These are phyloP conservation scores for Panaeolus cyanescens DNA, from an alignment of 768 basidiomycete species.

Conservation along the genomic window DNA sequence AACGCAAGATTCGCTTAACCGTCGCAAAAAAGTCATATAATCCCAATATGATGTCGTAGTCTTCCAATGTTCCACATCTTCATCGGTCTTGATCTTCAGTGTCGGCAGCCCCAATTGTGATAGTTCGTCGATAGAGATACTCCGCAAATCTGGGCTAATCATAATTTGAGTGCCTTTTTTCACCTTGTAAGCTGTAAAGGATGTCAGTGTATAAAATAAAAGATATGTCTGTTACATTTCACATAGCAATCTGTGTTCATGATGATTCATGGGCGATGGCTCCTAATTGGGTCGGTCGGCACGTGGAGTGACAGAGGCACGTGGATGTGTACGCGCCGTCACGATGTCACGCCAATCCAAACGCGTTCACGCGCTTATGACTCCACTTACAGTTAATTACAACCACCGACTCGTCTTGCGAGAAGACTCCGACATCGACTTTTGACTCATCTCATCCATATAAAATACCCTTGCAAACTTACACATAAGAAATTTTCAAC, in stretches of 20 bases:
- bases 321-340: too few relatives aligned
- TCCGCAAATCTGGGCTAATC: conserved; percentile 24
- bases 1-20: conserved; percentile 77
- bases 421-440: background rate
- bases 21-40: conserved; percentile 73
- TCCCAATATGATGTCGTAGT: conserved; percentile 69
- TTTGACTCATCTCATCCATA: background rate
- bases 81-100: conserved; percentile 69
- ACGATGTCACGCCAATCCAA: background rate
- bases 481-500: background rate
- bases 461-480: background rate
- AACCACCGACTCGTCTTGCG: background rate
- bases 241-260: background rate
- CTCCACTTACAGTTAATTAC: background rate
- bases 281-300: background rate
- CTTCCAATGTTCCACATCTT: conserved; percentile 76
- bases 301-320: background rate
- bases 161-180: background rate
- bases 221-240: background rate
- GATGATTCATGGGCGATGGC: background rate
- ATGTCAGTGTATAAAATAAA: too few relatives aligned
- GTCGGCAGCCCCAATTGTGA: conserved; percentile 34
- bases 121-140: conserved; percentile 23
- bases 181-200: too few relatives aligned
- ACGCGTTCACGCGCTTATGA: background rate